Evolutionary conservation across 306 rosid genomes (phyloP), one percentile per base, ranked within the genome.

Genomic region (Lathyrus sativus): DNA sequence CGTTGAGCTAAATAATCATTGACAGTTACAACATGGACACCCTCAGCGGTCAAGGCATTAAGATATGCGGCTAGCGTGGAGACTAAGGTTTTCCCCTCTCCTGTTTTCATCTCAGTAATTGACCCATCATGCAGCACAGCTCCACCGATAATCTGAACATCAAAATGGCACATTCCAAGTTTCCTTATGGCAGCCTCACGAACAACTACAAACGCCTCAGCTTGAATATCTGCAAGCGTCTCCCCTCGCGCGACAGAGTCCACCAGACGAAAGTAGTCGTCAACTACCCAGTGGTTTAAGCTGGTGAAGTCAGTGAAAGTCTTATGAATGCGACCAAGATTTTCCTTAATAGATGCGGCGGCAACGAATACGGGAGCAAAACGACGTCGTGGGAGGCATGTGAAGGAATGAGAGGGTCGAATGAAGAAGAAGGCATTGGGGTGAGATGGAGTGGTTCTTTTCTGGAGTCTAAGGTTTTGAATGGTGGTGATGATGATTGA

Each of bases 61-160:
- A 93, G 96, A 85, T 90, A 93, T 6, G 98, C 98, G 1, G 98
- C 90, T 29, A 93, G 76, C 1, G 98, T 93, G 18, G 98, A 93
- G 67, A 93, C 98, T 70, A 93, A 72, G 26, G 98, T 93, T 71
- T 93, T 93, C 11, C 98, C 98, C 80, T 93, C 98, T 66, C 98
- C 98, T 0, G 97, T 93, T 79, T 90, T 93, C 98, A 93, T 93
- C 83, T 93, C 98, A 1, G 98, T 96, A 63, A 93, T 90, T 67
- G 98, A 93, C 51, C 98, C 97, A 45, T 93, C 98, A 75, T 93
- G 96, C 79, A 93, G 88, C 81, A 90, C 98, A 0, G 97, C 97
- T 65, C 98, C 97, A 56, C 98, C 98, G 60, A 93, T 90, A 72
- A 93, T 88, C 98, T 93, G 98, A 57, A 93, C 98, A 83, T 93